A percentile compares a stretch with the other conserved stretches of the same genome.
Conservation (phyloP, 1,284 basidiomycete species). For the Anthracocystis walkeri region DNA sequence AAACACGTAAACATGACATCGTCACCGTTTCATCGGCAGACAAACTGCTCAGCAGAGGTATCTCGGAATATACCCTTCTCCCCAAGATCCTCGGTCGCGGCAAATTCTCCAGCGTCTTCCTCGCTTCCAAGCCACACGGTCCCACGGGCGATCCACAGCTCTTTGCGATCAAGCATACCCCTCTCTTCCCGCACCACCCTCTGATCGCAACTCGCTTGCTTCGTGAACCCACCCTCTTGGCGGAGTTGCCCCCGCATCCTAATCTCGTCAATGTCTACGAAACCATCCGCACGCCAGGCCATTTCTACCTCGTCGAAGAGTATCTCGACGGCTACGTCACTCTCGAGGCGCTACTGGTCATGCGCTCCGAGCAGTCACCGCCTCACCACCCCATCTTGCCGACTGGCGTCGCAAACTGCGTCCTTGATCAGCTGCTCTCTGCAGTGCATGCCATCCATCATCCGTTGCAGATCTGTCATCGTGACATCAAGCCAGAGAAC, state of each 20-base stretch:
- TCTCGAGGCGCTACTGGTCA: constrained; percentile 64
- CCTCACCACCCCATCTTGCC: constrained; percentile 62
- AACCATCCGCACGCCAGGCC: constrained; percentile 73
- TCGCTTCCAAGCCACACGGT: constrained; percentile 61
- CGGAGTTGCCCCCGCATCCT: constrained; percentile 73
- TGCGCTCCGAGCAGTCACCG: constrained; percentile 41
- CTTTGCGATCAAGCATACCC: constrained; percentile 74
- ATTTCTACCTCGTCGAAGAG: constrained; percentile 75
- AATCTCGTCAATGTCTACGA: constrained; percentile 74
- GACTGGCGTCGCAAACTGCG: constrained; percentile 64
- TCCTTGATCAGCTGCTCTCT: constrained; percentile 74
- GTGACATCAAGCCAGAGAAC: constrained; percentile 74
- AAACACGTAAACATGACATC: constrained; percentile 30
- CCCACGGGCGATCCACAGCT: constrained; percentile 55
- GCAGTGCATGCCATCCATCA: constrained; percentile 73
- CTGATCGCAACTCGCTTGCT: constrained; percentile 74
- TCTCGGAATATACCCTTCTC: constrained; percentile 69
- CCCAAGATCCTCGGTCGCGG: constrained; percentile 66
- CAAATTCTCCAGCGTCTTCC: constrained; percentile 68
- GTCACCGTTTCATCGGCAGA: constrained; percentile 61
- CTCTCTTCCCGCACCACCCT: constrained; percentile 74
- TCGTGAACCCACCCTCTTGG: constrained; percentile 74
- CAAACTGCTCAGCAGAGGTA: constrained; percentile 63
- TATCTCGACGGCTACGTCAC: constrained; percentile 72
- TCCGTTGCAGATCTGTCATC: constrained; percentile 73